Evolutionary conservation across 202 grass and related monocot species (phyloP).

Genomic region (Dendrocalamus latiflorus): DNA sequence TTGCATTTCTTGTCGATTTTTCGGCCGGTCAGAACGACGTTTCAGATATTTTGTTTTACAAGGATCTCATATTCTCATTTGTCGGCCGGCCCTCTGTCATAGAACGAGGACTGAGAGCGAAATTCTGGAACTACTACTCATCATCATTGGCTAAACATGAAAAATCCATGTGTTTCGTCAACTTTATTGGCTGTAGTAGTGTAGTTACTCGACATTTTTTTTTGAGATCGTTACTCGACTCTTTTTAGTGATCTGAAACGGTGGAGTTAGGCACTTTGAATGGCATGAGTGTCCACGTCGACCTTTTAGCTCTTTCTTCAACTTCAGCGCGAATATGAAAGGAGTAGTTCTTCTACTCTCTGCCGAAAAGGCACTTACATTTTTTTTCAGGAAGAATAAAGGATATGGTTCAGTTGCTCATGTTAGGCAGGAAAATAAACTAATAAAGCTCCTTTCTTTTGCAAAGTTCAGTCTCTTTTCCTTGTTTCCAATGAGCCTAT

Average conservation of each 20-base stretch:
- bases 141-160: not conserved
- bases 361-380: not conserved
- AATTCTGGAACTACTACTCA: not conserved
- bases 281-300: not conserved
- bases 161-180: not conserved
- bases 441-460: not conserved
- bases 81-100: not conserved
- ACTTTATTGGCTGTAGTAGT: not conserved
- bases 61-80: not conserved
- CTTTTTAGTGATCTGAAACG: not conserved
- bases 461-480: not conserved
- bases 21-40: not conserved
- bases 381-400: not conserved
- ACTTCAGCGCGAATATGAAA: not conserved
- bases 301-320: not conserved
- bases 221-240: no score
- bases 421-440: not conserved
- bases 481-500: not conserved
- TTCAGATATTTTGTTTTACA: not conserved
- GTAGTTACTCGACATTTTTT: not conserved
- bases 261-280: not conserved
- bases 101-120: not conserved
- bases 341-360: not conserved
- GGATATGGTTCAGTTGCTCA: not conserved
- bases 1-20: not conserved